Evolutionary conservation across 2,329 filamentous ascomycete genomes (phyloP).

Genomic region (Fusarium brevicatenulatum): DNA sequence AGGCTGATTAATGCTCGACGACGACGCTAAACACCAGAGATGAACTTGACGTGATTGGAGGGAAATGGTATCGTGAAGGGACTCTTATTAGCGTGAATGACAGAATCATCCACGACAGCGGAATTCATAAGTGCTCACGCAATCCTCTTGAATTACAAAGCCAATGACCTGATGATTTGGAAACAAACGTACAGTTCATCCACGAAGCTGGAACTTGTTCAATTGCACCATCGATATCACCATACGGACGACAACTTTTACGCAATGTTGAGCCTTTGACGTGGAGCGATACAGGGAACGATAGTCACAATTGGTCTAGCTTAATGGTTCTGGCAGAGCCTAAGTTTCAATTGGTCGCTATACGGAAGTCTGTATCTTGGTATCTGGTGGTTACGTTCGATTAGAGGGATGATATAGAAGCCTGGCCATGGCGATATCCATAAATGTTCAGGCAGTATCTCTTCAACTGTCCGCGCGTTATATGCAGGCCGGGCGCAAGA

Average conservation of each 20-base stretch:
- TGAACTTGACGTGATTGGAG: background rate
- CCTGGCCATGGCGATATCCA: background rate
- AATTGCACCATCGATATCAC: background rate
- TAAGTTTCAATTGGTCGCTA: background rate
- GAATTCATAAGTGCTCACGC: constrained; percentile 7
- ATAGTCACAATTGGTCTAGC: background rate
- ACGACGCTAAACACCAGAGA: background rate
- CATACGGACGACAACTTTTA: background rate
- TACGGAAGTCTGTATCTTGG: background rate
- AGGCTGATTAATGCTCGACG: background rate
- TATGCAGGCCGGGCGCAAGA: too few relatives aligned
- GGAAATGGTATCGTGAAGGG: background rate
- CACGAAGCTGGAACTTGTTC: background rate
- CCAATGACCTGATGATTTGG: background rate
- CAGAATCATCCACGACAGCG: background rate
- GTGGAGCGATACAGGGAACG: background rate
- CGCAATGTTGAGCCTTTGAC: background rate
- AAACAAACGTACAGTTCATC: too few relatives aligned
- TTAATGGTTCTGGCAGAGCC: background rate
- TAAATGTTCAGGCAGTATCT: background rate
- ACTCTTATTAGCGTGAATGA: background rate
- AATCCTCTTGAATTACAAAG: background rate
- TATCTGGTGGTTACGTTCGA: background rate
- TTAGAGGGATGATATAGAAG: background rate
- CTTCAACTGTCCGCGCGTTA: accelerated